phyloP scores from a whole-genome alignment of 139 green algal genomes.

The Raphidocelis subcapitata region DNA sequence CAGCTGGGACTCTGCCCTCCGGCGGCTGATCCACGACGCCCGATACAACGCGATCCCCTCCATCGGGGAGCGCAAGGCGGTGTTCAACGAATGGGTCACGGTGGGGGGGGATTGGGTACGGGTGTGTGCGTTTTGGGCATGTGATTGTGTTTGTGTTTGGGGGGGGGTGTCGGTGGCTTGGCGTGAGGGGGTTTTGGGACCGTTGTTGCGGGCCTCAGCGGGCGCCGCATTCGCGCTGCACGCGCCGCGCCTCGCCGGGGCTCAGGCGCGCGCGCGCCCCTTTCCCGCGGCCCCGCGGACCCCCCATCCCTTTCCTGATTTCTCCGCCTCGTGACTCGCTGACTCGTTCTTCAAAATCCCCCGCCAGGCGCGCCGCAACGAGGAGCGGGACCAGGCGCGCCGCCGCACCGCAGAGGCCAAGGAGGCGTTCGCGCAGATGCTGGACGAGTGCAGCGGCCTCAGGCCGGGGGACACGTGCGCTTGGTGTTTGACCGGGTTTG shows the following conservation, averaged over 20 bases:
- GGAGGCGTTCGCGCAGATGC: conserved; percentile 68
- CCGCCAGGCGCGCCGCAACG: conserved; percentile 52
- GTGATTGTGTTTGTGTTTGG: neutral
- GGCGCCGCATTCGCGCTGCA: too few species aligned
- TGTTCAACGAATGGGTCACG: neutral
- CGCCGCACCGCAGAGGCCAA: conserved; percentile 30
- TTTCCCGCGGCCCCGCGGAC: too few species aligned
- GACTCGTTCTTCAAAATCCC: too few species aligned
- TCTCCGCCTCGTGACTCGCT: too few species aligned
- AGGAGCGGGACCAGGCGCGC: conserved; percentile 79
- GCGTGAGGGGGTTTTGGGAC: too few species aligned
- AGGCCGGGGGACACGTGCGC: too few species aligned
- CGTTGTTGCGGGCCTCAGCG: too few species aligned
- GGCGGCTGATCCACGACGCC: conserved; percentile 66
- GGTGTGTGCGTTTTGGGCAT: neutral
- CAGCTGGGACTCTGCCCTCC: conserved; percentile 83
- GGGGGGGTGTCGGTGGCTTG: neutral
- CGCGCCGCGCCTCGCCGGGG: too few species aligned
- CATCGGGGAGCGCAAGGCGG: conserved; percentile 86
- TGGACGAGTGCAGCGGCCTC: too few species aligned
- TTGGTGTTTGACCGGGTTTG: too few species aligned
- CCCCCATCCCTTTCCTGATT: neutral
- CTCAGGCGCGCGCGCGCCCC: too few species aligned
- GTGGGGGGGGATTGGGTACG: neutral
- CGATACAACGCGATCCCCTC: conserved; percentile 85